Evolutionary conservation across 2,329 filamentous ascomycete genomes (phyloP), one percentile per base, ranked within the genome.

Genomic region (Penicillium sp.): DNA sequence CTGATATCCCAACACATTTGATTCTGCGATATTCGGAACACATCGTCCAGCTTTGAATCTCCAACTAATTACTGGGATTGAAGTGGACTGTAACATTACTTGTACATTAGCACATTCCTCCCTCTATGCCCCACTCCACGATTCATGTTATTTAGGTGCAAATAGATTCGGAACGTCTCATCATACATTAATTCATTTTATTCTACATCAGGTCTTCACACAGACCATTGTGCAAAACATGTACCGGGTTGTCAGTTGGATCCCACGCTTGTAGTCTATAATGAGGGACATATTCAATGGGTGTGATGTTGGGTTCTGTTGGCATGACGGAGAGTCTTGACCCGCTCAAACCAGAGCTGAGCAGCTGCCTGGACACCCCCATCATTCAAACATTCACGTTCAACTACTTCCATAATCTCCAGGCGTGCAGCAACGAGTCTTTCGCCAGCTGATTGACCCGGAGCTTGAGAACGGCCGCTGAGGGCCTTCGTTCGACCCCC

Each of bases 331-430:
- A 85, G 67, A 43, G 74, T 75, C 58, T 74, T 75, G 2, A 79
- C 80, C 47, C 81, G 76, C 50, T 77, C 76, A 56, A 83, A 71
- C 83, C 83, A 86, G 40, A 77, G 75, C 54, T 57, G 67, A 39
- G 76, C 78, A 16, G 83, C 74, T 34, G 63, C 64, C 14, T 71
- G 66, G 42, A 83, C 57, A 5, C 76, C 75, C 9, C 74, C 77
- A 47, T 78, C 76, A 62, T 75, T 72, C 42, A 43, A 50, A 59
- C 75, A 78, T 57, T 85, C 82, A 38, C 75, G 71, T 52, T 84
- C 83, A 45, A 90, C 79, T 48, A 95, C 71, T 60, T 83, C 83
- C 55, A 78, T 75, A 7, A 89, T 83, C 59, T 81, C 85, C 11
- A 45, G 7, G 10, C 59, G 42, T 3, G 38, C 31, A 43, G 32